Base-by-base conservation (phyloP, 2,329 filamentous ascomycete species). In the Ceratocystis cubensis region DNA sequence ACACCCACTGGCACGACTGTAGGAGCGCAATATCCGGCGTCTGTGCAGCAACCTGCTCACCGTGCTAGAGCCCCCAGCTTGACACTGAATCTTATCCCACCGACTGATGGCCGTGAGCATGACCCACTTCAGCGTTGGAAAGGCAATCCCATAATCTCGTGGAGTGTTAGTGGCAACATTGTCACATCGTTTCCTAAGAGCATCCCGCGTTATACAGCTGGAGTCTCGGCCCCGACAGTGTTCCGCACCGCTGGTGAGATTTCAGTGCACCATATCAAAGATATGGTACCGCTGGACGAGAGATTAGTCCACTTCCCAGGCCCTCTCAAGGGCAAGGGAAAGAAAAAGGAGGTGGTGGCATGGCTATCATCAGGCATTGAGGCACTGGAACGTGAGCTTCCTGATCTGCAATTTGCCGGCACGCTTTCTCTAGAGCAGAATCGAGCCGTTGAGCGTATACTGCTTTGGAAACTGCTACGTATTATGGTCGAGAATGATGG, bases 61-160 rank as follows among this genome's bases (percentile, higher is more conserved):
- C 78, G 82, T 22, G 75, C 78, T 13, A 78, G 83, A 64, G 81
- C 80, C 1, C 77, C 80, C 65, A 86, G 83, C 2, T 76, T 83
- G 66, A 78, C 76, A 33, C 74, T 85, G 63, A 83, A 84, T 70
- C 79, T 86, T 69, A 78, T 87, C 46, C 77, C 81, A 7, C 85
- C 86, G 1, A 86, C 81, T 1, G 85, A 88, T 73, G 85, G 85
- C 1, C 82, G 83, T 22, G 84, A 88, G 71, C 76, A 84, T 20
- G 94, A 99, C 76, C 85, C 87, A 1, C 78, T 99, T 5, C 83
- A 96, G 73, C 82, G 94, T 70, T 99, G 94, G 94, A 91, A 88
- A 76, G 95, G 95, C 2, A 83, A 84, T 13, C 94, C 95, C 0
- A 82, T 96, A 13, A 87, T 97, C 72, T 84, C 83, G 0, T 99